Evolutionary conservation across 164 flowering plant species (phyloP).

Genomic region (Umbellularia californica): DNA sequence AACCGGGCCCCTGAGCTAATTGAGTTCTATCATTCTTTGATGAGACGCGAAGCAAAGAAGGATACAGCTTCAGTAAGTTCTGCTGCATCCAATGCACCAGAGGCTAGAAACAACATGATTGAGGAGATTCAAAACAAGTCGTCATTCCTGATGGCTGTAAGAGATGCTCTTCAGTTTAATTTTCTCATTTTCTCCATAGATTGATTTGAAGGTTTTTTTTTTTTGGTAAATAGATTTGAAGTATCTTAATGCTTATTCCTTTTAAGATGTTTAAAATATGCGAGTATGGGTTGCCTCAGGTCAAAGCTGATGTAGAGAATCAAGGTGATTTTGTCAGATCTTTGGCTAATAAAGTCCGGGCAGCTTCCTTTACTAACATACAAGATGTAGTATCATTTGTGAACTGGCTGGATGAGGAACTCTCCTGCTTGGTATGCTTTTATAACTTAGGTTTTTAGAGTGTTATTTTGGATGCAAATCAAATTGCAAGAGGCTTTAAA

Average conservation of each 20-base stretch:
- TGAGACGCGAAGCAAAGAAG: conserved; percentile 95
- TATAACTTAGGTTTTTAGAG: no score
- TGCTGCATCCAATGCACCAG: conserved; percentile 41
- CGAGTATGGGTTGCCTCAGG: conserved; percentile 39
- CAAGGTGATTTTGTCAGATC: conserved; percentile 98
- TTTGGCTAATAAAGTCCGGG: conserved; percentile 86
- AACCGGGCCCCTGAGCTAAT: conserved; percentile 97
- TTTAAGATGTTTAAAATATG: not conserved
- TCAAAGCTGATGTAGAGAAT: conserved; percentile 97
- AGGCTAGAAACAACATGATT: conserved; percentile 91
- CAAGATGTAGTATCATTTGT: conserved; percentile 86
- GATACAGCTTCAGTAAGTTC: conserved; percentile 53
- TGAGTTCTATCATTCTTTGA: conserved; percentile 85
- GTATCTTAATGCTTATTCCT: not conserved
- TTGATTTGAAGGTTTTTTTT: no score
- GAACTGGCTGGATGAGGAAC: conserved; percentile 99
- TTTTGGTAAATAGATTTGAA: not conserved
- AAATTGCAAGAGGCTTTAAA: no score
- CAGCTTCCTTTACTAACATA: conserved; percentile 66
- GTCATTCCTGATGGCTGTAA: conserved; percentile 83
- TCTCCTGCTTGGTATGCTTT: conserved; percentile 81
- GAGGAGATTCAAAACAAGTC: conserved; percentile 96
- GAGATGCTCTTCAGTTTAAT: conserved; percentile 14
- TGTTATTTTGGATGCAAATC: no score
- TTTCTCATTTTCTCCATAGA: not conserved